These are phyloP conservation scores for Actinidia arguta DNA, from an alignment of 179 eudicot genomes.

Conservation along the genomic window DNA sequence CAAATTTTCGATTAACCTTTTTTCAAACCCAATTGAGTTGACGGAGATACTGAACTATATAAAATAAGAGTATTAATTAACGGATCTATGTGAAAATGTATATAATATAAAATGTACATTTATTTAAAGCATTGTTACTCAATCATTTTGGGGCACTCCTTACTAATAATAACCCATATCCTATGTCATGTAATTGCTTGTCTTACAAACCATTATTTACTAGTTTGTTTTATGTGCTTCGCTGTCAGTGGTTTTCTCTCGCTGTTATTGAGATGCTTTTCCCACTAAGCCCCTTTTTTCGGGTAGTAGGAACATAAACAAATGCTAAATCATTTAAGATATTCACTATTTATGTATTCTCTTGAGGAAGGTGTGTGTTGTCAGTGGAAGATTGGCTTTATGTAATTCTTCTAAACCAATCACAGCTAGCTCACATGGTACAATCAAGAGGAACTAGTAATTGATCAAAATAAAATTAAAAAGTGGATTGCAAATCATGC, in stretches of 20 bases:
- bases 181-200: conserved; percentile 25
- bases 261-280: conserved; percentile 31
- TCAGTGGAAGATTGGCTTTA: conserved; percentile 24
- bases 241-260: conserved; percentile 32
- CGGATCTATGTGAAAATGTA: too few species aligned
- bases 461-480: background rate
- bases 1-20: too few species aligned
- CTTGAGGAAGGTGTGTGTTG: conserved; percentile 9
- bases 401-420: conserved; percentile 17
- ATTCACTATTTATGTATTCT: background rate
- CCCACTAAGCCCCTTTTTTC: conserved; percentile 31
- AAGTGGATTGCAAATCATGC: too few species aligned
- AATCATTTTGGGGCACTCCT: too few species aligned
- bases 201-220: conserved; percentile 26
- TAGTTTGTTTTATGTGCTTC: conserved; percentile 27
- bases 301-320: background rate
- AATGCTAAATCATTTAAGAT: conserved; percentile 2
- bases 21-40: too few species aligned
- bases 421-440: conserved; percentile 35
- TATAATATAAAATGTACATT: too few species aligned
- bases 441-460: conserved; percentile 19
- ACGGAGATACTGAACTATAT: too few species aligned
- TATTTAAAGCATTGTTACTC: too few species aligned
- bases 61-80: too few species aligned
- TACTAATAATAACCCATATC: too few species aligned